phyloP scores from a whole-genome alignment of 2,329 filamentous ascomycete species.

The Xylariaceae sp. region DNA sequence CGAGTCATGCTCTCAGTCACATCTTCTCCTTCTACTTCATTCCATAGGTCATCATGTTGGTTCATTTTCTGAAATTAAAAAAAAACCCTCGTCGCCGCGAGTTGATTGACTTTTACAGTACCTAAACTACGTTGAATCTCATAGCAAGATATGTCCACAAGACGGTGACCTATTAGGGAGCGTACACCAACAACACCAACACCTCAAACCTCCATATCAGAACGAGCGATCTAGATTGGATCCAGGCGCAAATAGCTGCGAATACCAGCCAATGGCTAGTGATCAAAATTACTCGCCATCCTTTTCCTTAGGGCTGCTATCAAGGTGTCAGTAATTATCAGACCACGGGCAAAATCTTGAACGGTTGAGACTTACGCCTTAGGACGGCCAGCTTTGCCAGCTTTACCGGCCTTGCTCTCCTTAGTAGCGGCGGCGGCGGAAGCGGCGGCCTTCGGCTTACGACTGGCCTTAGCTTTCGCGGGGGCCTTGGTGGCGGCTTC shows the following conservation, averaged over 20 bases:
- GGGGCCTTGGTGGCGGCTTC: slow-evolving; percentile 28
- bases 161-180: slow-evolving; percentile 5
- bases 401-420: slow-evolving; percentile 18
- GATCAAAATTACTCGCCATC: slow-evolving; percentile 6
- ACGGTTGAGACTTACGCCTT: slow-evolving; percentile 4
- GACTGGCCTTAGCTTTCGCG: slow-evolving; percentile 29
- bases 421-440: slow-evolving; percentile 20
- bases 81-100: slow-evolving; percentile 3
- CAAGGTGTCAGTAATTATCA: neutral
- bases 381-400: slow-evolving; percentile 12
- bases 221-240: neutral
- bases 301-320: slow-evolving; percentile 1
- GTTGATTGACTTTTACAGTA: neutral
- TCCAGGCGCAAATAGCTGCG: neutral
- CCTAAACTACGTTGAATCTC: neutral
- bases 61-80: neutral
- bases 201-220: neutral
- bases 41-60: too few relatives aligned
- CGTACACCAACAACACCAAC: slow-evolving; percentile 9
- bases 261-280: neutral
- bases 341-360: slow-evolving; percentile 2
- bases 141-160: neutral
- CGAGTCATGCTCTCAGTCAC: neutral
- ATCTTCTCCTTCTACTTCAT: too few relatives aligned
- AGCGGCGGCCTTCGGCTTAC: slow-evolving; percentile 24